Base-by-base conservation (phyloP, 208 protist genomes). In the Crithidia bombi region DNA sequence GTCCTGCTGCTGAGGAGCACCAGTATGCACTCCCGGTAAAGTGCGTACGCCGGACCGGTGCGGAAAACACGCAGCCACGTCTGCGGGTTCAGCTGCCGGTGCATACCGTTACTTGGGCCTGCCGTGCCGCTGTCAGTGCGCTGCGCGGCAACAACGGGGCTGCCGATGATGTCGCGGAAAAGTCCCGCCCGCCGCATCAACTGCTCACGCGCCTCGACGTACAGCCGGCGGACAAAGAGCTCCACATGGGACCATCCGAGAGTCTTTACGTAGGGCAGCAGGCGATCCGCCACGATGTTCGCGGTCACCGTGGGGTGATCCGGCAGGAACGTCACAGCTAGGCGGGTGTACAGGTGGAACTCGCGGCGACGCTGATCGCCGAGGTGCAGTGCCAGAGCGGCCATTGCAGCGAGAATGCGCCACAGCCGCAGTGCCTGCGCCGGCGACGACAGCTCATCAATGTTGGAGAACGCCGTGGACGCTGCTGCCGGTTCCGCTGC, bases 201-300 rank as follows among this genome's bases (percentile, higher is more conserved):
- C 38, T 62, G 65, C 46, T 87, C 72, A 33, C 79, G 69, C 5
- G 81, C 74, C 54, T 90, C 82, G 26, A 90, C 79, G 41, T 88
- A 87, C 10, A 92, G 73, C 2, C 78, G 73, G 14, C 82, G 79
- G 41, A 83, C 66, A 21, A 84, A 63, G 41, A 75, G 73, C 57
- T 93, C 83, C 21, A 91, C 50, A 44, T 77, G 65, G 3, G 68
- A 33, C 85, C 88, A 93, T 17, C 88, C 81, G 11, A 81, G 43
- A 5, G 59, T 71, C 21, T 62, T 68, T 32, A 85, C 69, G 54
- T 82, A 87, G 14, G 87, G 87, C 51, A 93, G 71, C 46, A 93
- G 79, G 17, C 76, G 78, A 38, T 52, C 44, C 12, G 65, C 52
- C 28, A 79, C 82, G 38, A 93, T 70, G n/a, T 50, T 71, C 0